Evolutionary conservation across 2,329 filamentous ascomycete species (phyloP).

Genomic region (Zalaria obscura): DNA sequence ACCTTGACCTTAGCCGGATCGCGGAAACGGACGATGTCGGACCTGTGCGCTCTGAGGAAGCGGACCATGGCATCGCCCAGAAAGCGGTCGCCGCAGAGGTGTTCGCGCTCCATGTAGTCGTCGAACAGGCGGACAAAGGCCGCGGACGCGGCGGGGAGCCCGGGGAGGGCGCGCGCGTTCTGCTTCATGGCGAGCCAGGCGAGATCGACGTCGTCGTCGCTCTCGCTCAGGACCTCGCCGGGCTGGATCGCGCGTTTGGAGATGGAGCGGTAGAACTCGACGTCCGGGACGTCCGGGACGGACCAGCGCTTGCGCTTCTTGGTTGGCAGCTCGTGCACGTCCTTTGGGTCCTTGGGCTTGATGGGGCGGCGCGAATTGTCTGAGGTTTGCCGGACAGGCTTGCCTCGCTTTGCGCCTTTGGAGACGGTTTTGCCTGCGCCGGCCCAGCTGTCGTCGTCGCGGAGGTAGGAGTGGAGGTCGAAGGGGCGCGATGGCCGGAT

Average conservation of each 20-base stretch:
- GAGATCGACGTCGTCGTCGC: conserved; percentile 27
- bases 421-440: background rate
- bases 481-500: conserved; percentile 20
- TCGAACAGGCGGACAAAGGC: conserved; percentile 24
- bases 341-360: conserved; percentile 2
- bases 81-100: conserved; percentile 18
- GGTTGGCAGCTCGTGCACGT: conserved; percentile 10
- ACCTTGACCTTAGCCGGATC: conserved; percentile 19
- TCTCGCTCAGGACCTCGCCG: conserved; percentile 26
- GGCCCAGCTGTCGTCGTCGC: conserved; percentile 10
- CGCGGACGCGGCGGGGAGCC: conserved; percentile 13
- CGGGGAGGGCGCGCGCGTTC: conserved; percentile 10
- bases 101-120: conserved; percentile 21
- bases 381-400: background rate
- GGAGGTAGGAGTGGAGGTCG: conserved; percentile 18
- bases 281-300: conserved; percentile 21
- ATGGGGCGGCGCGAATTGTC: background rate
- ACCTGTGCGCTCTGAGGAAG: conserved; percentile 17
- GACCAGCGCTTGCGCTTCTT: conserved; percentile 14
- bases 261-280: conserved; percentile 24
- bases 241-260: conserved; percentile 23
- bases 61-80: conserved; percentile 23
- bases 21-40: conserved; percentile 12
- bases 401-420: background rate
- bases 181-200: conserved; percentile 22